Conservation (phyloP, 345 rosid genomes). For the Geranium rotundifolium region DNA sequence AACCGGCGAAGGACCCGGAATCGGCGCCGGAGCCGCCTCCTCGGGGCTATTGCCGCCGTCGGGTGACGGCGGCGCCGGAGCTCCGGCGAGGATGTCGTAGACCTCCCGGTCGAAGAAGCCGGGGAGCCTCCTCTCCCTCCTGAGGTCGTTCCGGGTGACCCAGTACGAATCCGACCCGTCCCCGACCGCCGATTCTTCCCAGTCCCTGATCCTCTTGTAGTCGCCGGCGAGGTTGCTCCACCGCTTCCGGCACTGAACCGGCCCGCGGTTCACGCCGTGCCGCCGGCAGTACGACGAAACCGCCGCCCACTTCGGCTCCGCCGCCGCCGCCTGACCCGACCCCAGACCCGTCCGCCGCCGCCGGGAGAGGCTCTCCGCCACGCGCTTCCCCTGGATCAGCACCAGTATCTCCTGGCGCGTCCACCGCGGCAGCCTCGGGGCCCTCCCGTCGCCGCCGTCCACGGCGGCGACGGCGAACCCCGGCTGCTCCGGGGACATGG, state of each 20-base stretch:
- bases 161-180: constrained; percentile 86
- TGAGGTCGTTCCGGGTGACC: constrained; percentile 83
- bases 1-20: constrained; percentile 28
- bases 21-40: constrained; percentile 25
- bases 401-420: constrained; percentile 93
- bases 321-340: constrained; percentile 61
- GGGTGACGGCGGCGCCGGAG: constrained; percentile 9
- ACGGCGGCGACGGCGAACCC: constrained; percentile 23
- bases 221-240: constrained; percentile 99
- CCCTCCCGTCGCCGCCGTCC: constrained; percentile 39
- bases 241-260: constrained; percentile 95
- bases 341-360: constrained; percentile 71
- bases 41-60: constrained; percentile 62
- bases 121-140: constrained; percentile 78
- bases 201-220: constrained; percentile 84
- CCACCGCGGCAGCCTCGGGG: constrained; percentile 91
- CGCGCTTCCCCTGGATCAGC: constrained; percentile 84
- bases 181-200: constrained; percentile 65
- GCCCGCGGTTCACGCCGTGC: constrained; percentile 92
- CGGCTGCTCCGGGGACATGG: constrained; percentile 45
- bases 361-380: constrained; percentile 79
- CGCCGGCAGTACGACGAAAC: constrained; percentile 83
- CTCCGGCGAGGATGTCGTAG: constrained; percentile 71
- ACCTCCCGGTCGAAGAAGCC: constrained; percentile 93
- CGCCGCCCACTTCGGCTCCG: constrained; percentile 92